Evolutionary conservation across 805 yeast genomes (phyloP).

Genomic region (Schizosaccharomyces japonicus): DNA sequence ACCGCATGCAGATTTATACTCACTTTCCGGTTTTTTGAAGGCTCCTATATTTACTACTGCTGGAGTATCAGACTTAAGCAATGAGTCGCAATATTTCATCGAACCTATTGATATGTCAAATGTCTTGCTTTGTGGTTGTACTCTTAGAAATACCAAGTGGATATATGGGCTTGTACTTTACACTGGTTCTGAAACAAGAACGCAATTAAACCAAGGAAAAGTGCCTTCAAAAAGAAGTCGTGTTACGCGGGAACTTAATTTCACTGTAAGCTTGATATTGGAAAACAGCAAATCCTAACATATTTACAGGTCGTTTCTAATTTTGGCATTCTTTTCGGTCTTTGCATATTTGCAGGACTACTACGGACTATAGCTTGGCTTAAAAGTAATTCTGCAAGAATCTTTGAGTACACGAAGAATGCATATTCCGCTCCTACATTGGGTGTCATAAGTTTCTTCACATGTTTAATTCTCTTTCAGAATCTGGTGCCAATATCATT

Average conservation of each 20-base stretch:
- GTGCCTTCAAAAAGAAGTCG: conserved; percentile 53
- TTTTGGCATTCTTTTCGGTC: conserved; percentile 32
- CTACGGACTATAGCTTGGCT: conserved; percentile 42
- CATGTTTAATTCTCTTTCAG: conserved; percentile 49
- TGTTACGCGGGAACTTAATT: conserved; percentile 40
- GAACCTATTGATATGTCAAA: conserved; percentile 44
- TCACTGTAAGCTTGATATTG: conserved; percentile 22
- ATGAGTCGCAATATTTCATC: too few species aligned
- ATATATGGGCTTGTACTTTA: conserved; percentile 45
- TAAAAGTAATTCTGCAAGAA: conserved; percentile 22
- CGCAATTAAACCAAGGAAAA: conserved; percentile 52
- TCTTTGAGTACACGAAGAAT: conserved; percentile 37
- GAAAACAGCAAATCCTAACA: not conserved
- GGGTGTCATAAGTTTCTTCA: conserved; percentile 48
- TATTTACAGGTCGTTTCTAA: conserved; percentile 20
- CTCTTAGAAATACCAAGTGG: conserved; percentile 56
- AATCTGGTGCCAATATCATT: conserved; percentile 60
- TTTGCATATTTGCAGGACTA: conserved; percentile 48
- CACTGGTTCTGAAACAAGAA: conserved; percentile 54
- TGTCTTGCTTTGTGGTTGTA: conserved; percentile 45
- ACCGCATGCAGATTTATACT: conserved; percentile 39
- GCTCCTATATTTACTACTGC: conserved; percentile 24
- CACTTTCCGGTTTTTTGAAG: conserved; percentile 42
- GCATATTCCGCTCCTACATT: conserved; percentile 36
- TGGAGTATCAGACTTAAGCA: too few species aligned